phyloP scores from a whole-genome alignment of 352 stramenopile genomes.

The Phytophthora pistaciae region DNA sequence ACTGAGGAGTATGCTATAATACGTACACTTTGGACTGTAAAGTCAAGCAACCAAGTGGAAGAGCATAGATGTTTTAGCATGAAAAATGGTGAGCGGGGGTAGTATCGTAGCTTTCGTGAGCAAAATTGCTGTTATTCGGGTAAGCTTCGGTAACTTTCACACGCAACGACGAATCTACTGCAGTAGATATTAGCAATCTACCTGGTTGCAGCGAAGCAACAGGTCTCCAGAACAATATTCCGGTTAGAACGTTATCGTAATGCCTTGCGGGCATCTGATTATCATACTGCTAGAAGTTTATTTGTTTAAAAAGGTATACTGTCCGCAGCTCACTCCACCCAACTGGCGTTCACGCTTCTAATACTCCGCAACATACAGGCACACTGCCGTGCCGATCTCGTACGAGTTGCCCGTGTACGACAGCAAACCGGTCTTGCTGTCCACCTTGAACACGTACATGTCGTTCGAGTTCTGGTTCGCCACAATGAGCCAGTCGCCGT shows the following conservation, averaged over 20 bases:
- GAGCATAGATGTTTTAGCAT: no score
- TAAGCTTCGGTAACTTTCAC: no score
- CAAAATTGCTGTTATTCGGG: no score
- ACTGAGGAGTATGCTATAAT: no score
- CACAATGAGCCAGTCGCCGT: constrained; percentile 60
- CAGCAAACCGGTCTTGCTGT: constrained; percentile 52
- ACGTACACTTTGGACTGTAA: not conserved
- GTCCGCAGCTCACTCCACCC: not conserved
- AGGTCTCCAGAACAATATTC: no score
- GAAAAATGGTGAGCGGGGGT: no score
- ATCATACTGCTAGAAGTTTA: not conserved
- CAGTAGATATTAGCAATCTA: not conserved
- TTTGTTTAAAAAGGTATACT: not conserved
- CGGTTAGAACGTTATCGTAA: no score
- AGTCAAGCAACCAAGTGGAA: no score
- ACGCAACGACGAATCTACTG: no score
- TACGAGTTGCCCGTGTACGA: constrained; percentile 52
- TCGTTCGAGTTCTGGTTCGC: constrained; percentile 71
- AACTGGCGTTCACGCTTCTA: constrained; percentile 9
- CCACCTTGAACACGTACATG: constrained; percentile 63
- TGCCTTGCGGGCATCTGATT: not conserved
- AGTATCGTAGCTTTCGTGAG: no score
- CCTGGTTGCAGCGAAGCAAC: no score
- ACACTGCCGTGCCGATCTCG: constrained; percentile 53
- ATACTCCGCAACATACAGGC: constrained; percentile 37